These are phyloP conservation scores for Balakata baccata DNA, from an alignment of 345 rosid genomes.

Conservation along the genomic window DNA sequence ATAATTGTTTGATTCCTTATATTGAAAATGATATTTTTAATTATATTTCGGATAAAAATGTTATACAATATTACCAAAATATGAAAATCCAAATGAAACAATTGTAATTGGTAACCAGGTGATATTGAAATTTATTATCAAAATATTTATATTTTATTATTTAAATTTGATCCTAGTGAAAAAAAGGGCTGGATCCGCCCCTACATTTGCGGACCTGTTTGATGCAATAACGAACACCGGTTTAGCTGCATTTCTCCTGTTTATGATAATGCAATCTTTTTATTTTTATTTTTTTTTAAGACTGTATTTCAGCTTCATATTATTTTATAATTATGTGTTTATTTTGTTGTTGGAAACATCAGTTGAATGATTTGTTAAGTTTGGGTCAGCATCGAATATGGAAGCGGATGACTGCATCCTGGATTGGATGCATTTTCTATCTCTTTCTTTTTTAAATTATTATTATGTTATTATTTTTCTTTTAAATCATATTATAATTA, in stretches of 20 bases:
- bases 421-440: slow-evolving; percentile 41
- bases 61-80: too few relatives aligned
- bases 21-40: too few relatives aligned
- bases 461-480: background rate
- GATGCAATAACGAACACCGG: slow-evolving; percentile 52
- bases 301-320: too few relatives aligned
- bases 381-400: slow-evolving; percentile 86
- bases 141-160: too few relatives aligned
- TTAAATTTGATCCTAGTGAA: too few relatives aligned
- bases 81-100: too few relatives aligned
- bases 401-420: slow-evolving; percentile 82
- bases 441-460: background rate
- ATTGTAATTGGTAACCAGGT: too few relatives aligned
- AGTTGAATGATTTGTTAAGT: slow-evolving; percentile 80
- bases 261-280: slow-evolving; percentile 53
- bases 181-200: too few relatives aligned
- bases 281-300: background rate
- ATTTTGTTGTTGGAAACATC: background rate
- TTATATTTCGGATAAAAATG: too few relatives aligned
- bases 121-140: too few relatives aligned
- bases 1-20: too few relatives aligned
- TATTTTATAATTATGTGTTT: background rate
- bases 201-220: slow-evolving; percentile 16
- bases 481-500: background rate
- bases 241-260: slow-evolving; percentile 81